Evolutionary conservation across 139 green algal genomes (phyloP), one percentile per base, ranked within the genome.

Genomic region (Chlorella sp.): DNA sequence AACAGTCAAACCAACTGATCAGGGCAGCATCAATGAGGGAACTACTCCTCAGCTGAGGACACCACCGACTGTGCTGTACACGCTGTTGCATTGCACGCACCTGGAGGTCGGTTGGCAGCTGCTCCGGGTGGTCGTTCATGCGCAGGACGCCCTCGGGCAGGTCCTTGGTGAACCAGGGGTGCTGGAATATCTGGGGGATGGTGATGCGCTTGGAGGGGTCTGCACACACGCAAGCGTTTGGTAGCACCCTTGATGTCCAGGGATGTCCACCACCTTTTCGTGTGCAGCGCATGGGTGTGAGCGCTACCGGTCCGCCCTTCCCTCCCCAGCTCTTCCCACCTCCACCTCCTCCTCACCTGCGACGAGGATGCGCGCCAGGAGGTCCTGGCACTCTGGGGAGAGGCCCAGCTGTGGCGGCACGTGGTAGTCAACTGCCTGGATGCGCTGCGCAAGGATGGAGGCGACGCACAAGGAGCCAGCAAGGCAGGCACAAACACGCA

Each of bases 81-180:
- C n/a, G n/a, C n/a, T n/a, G n/a, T n/a, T n/a, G n/a, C n/a, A n/a
- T n/a, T n/a, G n/a, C n/a, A n/a, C n/a, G n/a, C n/a, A n/a, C n/a
- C 26, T 65, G 59, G 10, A 73, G 49, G 17, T 70, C 73, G 35
- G 82, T 80, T 35, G 78, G 71, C 59, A 77, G 69, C n/a, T 74
- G 62, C 50, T 82, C 51, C 60, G 81, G 76, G 30, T 75, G 73
- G 49, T 82, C 75, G 73, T 95, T 95, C 88, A 95, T 92, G 63
- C 91, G 85, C 50, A 75, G 75, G 6, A 95, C 87, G 23, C 94
- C 91, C 3, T 84, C 84, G 23, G 93, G 93, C 68, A 97, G 86
- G 80, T 96, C 90, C 67, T 90, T 90, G 61, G 79, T 73, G 82
- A 92, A 98, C 88, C 90, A 97, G 26, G 88, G 85, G 71, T 85